Base-by-base conservation (phyloP, 2,329 filamentous ascomycete genomes). In the Colletotrichum chlorophyti region DNA sequence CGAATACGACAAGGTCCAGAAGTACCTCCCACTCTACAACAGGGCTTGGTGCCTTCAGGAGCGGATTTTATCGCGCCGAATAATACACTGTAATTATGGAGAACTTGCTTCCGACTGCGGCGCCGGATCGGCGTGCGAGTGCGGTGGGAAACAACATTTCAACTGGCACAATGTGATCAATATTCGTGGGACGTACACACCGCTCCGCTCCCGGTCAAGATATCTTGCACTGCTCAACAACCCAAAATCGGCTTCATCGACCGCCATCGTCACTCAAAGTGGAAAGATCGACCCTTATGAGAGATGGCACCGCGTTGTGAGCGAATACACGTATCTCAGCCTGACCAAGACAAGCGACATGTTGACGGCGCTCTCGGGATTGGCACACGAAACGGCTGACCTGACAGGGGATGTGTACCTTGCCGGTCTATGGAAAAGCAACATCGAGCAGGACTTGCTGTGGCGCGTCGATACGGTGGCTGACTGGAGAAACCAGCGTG, bases 11-110 rank as follows among this genome's bases (percentile, higher is more conserved):
- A 27, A 21, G 19, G 11, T 54, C 1, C 32, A 54, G 6, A 34
- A 5, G 24, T 48, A 42, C 27, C 21, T 45, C 0, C 53, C 53
- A 2, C 38, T 58, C 3, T 40, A 52, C 38, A 51, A 24, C 0
- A 45, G 53, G 40, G 47, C 53, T 0, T 58, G 53, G 47, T 51
- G 46, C 9, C 48, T 51, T 5, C 53, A 58, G 4, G 53, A 58
- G n/a, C 31, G 53, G 2, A 47, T 58, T 6, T 23, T 58, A 1
- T 58, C 53, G 11, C 46, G 47, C 1, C 53, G 47, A 0, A n/a
- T 58, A 1, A 58, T 58, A 15, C 47, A 58, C 19, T 54, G n/a
- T 27, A 54, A 49, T 9, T 42, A 34, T 17, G 52, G 52, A 14
- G 43, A 50, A 27, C 37, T 49, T 14, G 52, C 52, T 0, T 54